phyloP scores from a whole-genome alignment of 805 yeast genomes.

The Wickerhamomyces bisporus region DNA sequence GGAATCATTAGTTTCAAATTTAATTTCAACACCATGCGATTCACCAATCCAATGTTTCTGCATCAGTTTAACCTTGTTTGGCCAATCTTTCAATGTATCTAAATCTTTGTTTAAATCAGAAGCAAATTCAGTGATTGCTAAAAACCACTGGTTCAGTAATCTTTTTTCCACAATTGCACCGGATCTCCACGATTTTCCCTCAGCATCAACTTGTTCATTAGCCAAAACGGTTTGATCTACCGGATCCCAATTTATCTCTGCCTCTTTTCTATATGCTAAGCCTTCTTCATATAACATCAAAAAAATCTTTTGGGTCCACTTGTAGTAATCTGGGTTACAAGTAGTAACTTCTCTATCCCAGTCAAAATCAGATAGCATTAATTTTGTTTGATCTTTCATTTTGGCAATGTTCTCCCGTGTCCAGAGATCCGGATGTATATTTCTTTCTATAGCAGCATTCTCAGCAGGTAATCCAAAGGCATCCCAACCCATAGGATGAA shows the following conservation, averaged over 20 bases:
- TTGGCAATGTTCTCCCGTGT: conserved; percentile 71
- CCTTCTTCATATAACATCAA: conserved; percentile 68
- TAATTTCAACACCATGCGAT: conserved; percentile 72
- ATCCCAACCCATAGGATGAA: conserved; percentile 99
- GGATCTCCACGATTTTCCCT: conserved; percentile 94
- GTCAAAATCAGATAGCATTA: conserved; percentile 82
- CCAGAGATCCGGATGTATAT: conserved; percentile 78
- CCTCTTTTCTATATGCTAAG: conserved; percentile 77
- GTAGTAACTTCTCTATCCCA: conserved; percentile 92
- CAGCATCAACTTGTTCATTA: conserved; percentile 89
- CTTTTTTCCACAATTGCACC: conserved; percentile 91
- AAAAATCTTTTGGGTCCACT: conserved; percentile 88
- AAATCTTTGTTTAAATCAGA: conserved; percentile 62
- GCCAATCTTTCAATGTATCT: conserved; percentile 67
- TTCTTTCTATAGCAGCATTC: conserved; percentile 91
- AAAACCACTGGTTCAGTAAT: conserved; percentile 85
- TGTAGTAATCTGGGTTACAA: conserved; percentile 81
- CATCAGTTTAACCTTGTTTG: conserved; percentile 82
- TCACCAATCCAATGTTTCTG: conserved; percentile 93
- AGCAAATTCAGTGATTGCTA: conserved; percentile 84
- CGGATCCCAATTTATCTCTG: conserved; percentile 98
- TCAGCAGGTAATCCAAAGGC: conserved; percentile 98
- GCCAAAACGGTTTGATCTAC: conserved; percentile 92
- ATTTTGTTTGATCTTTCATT: conserved; percentile 78
- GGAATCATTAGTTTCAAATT: conserved; percentile 35